phyloP scores from a whole-genome alignment of 2,329 filamentous ascomycete species.

The Beauveria sp. region DNA sequence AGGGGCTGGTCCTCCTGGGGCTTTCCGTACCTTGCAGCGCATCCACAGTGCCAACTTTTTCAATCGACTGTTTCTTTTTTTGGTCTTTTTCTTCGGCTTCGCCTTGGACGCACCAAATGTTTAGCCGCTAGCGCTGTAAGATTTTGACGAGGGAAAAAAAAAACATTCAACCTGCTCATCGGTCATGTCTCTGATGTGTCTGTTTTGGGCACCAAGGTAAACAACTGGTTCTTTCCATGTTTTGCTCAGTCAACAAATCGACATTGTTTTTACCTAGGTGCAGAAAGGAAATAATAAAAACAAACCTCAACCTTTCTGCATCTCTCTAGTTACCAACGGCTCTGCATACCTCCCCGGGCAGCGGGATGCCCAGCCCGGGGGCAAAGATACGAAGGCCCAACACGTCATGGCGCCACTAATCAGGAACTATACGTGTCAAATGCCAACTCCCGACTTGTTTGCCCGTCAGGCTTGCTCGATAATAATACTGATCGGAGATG shows the following conservation, averaged over 20 bases:
- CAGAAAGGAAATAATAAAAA: neutral
- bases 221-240: too few relatives aligned
- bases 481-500: too few relatives aligned
- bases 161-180: neutral
- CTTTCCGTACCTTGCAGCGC: neutral
- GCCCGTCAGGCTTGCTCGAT: too few relatives aligned
- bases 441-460: neutral
- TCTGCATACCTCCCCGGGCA: neutral
- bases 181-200: too few relatives aligned
- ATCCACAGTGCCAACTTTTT: neutral
- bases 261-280: neutral
- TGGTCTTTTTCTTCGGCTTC: neutral
- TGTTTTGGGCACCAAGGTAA: too few relatives aligned
- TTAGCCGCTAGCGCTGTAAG: neutral
- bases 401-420: conserved; percentile 4
- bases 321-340: neutral
- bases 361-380: neutral
- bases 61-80: neutral
- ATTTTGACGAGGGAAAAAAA: neutral
- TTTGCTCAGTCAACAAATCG: neutral
- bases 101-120: neutral
- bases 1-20: neutral
- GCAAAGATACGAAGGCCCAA: neutral
- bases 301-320: neutral
- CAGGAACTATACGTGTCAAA: too few relatives aligned